Evolutionary conservation across 2,329 filamentous ascomycete species (phyloP).

Genomic region (Dactylellina haptotyla): DNA sequence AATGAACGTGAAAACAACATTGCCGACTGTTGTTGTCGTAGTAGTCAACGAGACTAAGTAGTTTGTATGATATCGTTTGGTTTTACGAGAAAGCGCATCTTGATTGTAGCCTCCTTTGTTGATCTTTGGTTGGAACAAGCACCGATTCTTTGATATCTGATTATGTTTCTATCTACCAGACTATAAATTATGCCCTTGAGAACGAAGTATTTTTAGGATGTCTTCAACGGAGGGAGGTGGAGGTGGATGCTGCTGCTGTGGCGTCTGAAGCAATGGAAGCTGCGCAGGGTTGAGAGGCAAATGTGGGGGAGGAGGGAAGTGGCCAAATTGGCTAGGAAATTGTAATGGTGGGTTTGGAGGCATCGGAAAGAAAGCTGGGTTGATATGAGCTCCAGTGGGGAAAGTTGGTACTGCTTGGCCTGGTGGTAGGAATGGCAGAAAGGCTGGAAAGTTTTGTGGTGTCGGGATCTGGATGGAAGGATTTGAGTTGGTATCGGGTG

Average conservation of each 20-base stretch:
- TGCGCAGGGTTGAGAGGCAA: constrained; percentile 23
- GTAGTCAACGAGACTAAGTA: too few relatives aligned
- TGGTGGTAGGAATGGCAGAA: constrained; percentile 30
- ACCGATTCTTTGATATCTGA: too few relatives aligned
- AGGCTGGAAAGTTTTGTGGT: constrained; percentile 24
- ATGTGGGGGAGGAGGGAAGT: constrained; percentile 24
- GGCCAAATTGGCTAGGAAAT: constrained; percentile 31
- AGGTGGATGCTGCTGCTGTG: constrained; percentile 3
- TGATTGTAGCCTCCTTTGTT: too few relatives aligned
- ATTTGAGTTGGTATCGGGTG: neutral
- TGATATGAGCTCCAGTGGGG: constrained; percentile 36
- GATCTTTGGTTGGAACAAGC: too few relatives aligned
- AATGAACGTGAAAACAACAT: too few relatives aligned
- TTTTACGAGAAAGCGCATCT: too few relatives aligned
- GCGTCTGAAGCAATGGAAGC: constrained; percentile 12
- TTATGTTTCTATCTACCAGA: too few relatives aligned
- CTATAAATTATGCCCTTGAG: constrained; percentile 46
- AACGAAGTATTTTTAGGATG: constrained; percentile 39
- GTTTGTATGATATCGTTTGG: too few relatives aligned
- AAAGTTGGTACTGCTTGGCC: constrained; percentile 23
- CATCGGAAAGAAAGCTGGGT: constrained; percentile 38
- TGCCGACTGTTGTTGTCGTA: too few relatives aligned
- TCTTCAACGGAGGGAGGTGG: constrained; percentile 44
- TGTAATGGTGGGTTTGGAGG: constrained; percentile 33
- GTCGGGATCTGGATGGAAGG: neutral